A percentile compares a stretch with the other conserved stretches of the same genome.
Evolutionary conservation across 2,329 filamentous ascomycete species (phyloP).

Genomic region (Colletotrichum magnum): DNA sequence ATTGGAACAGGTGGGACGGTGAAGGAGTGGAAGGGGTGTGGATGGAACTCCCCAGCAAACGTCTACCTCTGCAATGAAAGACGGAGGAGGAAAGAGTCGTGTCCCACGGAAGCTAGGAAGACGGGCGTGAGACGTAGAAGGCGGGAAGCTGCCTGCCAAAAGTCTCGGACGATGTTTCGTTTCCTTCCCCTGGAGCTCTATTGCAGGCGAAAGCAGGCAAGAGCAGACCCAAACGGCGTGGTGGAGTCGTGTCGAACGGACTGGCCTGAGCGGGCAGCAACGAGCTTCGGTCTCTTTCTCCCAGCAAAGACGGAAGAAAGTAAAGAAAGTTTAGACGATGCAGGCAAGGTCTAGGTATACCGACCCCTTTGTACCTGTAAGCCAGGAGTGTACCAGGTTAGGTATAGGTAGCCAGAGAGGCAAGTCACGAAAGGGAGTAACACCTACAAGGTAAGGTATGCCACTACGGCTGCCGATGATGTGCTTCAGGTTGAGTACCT

Average conservation of each 20-base stretch:
- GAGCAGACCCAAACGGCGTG: background rate
- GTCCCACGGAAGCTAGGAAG: conserved; percentile 19
- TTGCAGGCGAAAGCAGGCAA: conserved; percentile 13
- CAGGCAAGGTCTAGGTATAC: background rate
- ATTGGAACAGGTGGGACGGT: conserved; percentile 5
- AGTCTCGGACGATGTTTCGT: conserved; percentile 29
- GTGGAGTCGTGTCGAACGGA: conserved; percentile 1
- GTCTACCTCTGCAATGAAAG: background rate
- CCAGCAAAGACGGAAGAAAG: background rate
- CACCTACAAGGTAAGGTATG: conserved; percentile 1
- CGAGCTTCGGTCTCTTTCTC: conserved; percentile 11
- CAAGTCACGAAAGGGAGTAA: conserved; percentile 3
- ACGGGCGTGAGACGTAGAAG: conserved; percentile 15
- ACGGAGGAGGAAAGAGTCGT: background rate
- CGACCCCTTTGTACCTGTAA: conserved; percentile 3
- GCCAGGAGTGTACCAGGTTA: background rate
- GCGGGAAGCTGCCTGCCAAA: conserved; percentile 30
- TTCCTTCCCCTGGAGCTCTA: conserved; percentile 26
- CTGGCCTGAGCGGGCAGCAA: conserved; percentile 20
- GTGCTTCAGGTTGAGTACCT: background rate
- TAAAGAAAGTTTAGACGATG: background rate
- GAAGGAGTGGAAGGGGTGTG: conserved; percentile 3
- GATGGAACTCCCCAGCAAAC: conserved; percentile 5
- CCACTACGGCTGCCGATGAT: background rate
- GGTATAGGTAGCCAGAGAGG: conserved; percentile 2